These are phyloP conservation scores for Apiospora phragmitis DNA, from an alignment of 2,329 filamentous ascomycete species.

Conservation along the genomic window DNA sequence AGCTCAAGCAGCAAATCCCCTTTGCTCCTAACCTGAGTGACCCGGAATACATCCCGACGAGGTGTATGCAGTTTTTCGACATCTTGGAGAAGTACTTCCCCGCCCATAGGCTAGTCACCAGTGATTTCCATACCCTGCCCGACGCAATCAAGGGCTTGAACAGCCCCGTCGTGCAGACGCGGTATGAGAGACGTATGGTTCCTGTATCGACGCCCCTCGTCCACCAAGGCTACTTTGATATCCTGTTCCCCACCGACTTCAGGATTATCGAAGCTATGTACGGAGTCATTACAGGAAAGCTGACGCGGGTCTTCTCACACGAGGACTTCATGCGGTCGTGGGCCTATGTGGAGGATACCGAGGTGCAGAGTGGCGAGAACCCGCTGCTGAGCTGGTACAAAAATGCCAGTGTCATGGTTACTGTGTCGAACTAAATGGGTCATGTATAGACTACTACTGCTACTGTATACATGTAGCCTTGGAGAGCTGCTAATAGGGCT, in stretches of 20 bases:
- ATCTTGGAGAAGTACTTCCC: slow-evolving; percentile 87
- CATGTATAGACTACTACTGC: neutral
- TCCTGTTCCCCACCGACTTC: slow-evolving; percentile 97
- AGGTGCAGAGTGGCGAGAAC: slow-evolving; percentile 89
- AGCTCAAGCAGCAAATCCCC: slow-evolving; percentile 64
- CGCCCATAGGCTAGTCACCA: slow-evolving; percentile 81
- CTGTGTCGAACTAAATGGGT: slow-evolving; percentile 52
- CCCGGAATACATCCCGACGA: slow-evolving; percentile 92
- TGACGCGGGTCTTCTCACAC: slow-evolving; percentile 82
- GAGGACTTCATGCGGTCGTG: slow-evolving; percentile 89
- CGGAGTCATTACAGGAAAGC: slow-evolving; percentile 85
- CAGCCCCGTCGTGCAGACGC: slow-evolving; percentile 93
- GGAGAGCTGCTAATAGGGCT: neutral
- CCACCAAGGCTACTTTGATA: slow-evolving; percentile 98
- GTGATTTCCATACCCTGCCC: slow-evolving; percentile 86
- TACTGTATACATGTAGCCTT: neutral
- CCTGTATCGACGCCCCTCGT: slow-evolving; percentile 90
- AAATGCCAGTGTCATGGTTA: slow-evolving; percentile 91
- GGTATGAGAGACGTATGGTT: slow-evolving; percentile 83
- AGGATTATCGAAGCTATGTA: slow-evolving; percentile 88
- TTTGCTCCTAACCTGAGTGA: slow-evolving; percentile 74
- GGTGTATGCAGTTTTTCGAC: slow-evolving; percentile 96
- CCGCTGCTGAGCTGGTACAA: slow-evolving; percentile 90
- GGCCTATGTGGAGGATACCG: slow-evolving; percentile 88
- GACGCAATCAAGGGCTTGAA: slow-evolving; percentile 83